phyloP scores from a whole-genome alignment of 1,284 basidiomycete species.

The Ustilago esculenta region DNA sequence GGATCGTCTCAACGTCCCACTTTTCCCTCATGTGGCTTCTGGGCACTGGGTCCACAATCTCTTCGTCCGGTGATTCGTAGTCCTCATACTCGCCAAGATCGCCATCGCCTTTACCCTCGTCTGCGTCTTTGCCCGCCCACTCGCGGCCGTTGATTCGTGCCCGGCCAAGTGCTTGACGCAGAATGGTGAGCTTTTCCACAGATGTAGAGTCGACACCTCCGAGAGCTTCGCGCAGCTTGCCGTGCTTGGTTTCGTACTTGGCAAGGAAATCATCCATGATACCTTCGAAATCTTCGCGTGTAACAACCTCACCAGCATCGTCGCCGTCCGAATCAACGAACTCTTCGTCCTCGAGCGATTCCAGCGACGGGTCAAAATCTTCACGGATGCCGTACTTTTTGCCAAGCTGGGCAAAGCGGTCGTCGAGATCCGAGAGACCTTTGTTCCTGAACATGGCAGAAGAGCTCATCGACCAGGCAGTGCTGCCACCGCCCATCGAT shows the following conservation, averaged over 20 bases:
- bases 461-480: slow-evolving; percentile 79
- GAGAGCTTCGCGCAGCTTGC: slow-evolving; percentile 76
- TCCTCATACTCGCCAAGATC: slow-evolving; percentile 80
- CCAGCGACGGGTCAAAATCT: slow-evolving; percentile 74
- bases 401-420: slow-evolving; percentile 88
- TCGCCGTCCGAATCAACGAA: slow-evolving; percentile 60
- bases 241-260: slow-evolving; percentile 88
- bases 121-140: slow-evolving; percentile 36
- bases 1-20: slow-evolving; percentile 66
- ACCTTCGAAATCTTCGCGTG: slow-evolving; percentile 83
- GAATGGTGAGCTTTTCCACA: slow-evolving; percentile 75
- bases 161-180: slow-evolving; percentile 57
- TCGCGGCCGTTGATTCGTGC: slow-evolving; percentile 50
- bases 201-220: slow-evolving; percentile 63
- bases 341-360: slow-evolving; percentile 72
- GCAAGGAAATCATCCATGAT: slow-evolving; percentile 95
- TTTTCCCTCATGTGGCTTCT: slow-evolving; percentile 54
- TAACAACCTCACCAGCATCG: slow-evolving; percentile 76
- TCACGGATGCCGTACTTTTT: slow-evolving; percentile 43
- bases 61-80: slow-evolving; percentile 74
- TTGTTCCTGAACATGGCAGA: slow-evolving; percentile 95
- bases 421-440: slow-evolving; percentile 86
- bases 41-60: slow-evolving; percentile 44
- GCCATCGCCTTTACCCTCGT: slow-evolving; percentile 69
- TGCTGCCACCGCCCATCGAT: slow-evolving; percentile 57